Evolutionary conservation across 73 alveolate species (phyloP).

Genomic region (Diophrys sp.): DNA sequence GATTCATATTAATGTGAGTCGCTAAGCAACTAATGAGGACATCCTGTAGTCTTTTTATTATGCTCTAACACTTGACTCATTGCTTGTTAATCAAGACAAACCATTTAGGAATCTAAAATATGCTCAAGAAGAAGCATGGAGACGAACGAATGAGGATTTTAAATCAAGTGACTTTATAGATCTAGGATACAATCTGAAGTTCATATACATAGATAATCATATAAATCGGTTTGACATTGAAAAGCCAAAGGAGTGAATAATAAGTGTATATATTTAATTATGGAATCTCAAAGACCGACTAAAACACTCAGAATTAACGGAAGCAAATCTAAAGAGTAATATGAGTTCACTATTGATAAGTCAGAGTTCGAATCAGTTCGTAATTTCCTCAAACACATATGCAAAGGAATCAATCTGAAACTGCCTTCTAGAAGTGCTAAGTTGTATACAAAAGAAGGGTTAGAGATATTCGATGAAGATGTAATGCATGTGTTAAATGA

Average conservation of each 20-base stretch:
- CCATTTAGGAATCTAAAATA: not conserved
- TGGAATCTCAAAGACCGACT: too few relatives aligned
- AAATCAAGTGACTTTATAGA: constrained; percentile 12
- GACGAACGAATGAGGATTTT: too few relatives aligned
- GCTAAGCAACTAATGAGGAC: constrained; percentile 28
- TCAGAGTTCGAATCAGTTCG: not conserved
- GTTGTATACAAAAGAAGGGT: constrained; percentile 49
- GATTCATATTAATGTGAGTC: constrained; percentile 27
- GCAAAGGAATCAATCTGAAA: not conserved
- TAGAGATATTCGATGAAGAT: constrained; percentile 41
- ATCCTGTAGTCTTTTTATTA: constrained; percentile 25
- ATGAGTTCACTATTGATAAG: not conserved
- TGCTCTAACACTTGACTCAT: constrained; percentile 11
- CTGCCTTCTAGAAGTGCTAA: not conserved
- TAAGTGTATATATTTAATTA: too few relatives aligned
- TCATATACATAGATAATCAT: constrained; percentile 29
- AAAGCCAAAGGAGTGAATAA: too few relatives aligned
- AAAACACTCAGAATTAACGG: not conserved
- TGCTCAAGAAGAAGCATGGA: constrained; percentile 23
- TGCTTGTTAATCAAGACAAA: not conserved
- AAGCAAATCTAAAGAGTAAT: not conserved
- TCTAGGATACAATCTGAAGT: constrained; percentile 18
- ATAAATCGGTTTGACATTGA: constrained; percentile 27
- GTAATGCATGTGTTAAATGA: constrained; percentile 18
- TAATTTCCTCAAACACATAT: not conserved